These are phyloP conservation scores for Podila clonocystis DNA, from an alignment of 192 early-diverging fungal genomes.

Conservation along the genomic window DNA sequence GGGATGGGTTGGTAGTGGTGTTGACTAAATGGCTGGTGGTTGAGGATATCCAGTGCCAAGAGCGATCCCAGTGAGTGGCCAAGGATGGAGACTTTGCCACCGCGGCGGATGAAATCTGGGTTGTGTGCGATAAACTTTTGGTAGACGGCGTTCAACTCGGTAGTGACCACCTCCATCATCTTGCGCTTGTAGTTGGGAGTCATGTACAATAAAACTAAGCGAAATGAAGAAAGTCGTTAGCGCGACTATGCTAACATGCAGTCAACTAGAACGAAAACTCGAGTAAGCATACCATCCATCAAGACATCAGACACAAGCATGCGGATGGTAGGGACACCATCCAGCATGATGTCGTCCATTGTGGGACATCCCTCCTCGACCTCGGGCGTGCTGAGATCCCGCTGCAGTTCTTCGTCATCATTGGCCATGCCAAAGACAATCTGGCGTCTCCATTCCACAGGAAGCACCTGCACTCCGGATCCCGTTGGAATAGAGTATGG, in stretches of 20 bases:
- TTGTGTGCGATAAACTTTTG: constrained; percentile 74
- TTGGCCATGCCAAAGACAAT: constrained; percentile 78
- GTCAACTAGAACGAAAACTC: background rate
- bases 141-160: constrained; percentile 84
- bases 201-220: constrained; percentile 82
- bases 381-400: constrained; percentile 62
- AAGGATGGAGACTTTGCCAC: constrained; percentile 78
- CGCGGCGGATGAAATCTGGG: constrained; percentile 70
- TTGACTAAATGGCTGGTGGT: constrained; percentile 66
- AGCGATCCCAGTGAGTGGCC: constrained; percentile 86
- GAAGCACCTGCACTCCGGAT: constrained; percentile 79
- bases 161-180: constrained; percentile 81
- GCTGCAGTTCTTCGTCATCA: constrained; percentile 64
- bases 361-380: constrained; percentile 68
- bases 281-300: constrained; percentile 71
- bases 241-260: background rate
- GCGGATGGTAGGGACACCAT: constrained; percentile 83
- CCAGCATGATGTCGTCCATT: constrained; percentile 81
- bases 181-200: constrained; percentile 82
- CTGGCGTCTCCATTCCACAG: constrained; percentile 86
- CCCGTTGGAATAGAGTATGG: constrained; percentile 24
- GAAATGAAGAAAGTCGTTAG: constrained; percentile 14
- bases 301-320: constrained; percentile 85
- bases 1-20: constrained; percentile 42
- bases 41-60: constrained; percentile 82